These are phyloP conservation scores for Emergomyces pasteurianus DNA, from an alignment of 2,329 filamentous ascomycete genomes.

Conservation along the genomic window DNA sequence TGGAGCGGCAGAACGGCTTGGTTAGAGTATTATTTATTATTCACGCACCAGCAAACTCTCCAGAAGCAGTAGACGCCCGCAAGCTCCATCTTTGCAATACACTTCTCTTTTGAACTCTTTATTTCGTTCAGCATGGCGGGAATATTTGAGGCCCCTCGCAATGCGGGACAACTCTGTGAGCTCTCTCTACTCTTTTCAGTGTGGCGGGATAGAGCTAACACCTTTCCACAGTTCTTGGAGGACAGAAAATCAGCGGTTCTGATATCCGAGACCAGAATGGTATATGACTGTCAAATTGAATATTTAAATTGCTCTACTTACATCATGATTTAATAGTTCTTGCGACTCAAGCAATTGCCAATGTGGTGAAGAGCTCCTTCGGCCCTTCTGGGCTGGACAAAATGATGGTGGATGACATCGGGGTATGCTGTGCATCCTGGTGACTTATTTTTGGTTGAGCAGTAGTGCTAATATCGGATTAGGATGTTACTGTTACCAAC, in stretches of 20 bases:
- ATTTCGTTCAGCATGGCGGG: constrained; percentile 60
- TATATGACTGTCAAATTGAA: constrained; percentile 30
- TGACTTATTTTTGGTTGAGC: constrained; percentile 1
- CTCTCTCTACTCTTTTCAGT: constrained; percentile 9
- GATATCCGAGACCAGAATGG: constrained; percentile 97
- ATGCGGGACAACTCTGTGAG: constrained; percentile 77
- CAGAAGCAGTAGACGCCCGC: not conserved
- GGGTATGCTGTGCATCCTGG: constrained; percentile 43
- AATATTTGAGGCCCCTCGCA: constrained; percentile 90
- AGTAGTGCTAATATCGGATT: constrained; percentile 15
- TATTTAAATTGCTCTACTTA: constrained; percentile 3
- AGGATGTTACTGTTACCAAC: constrained; percentile 98
- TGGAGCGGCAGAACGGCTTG: constrained; percentile 27
- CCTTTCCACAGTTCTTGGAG: constrained; percentile 60
- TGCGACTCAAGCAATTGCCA: constrained; percentile 92
- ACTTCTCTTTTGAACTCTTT: not conserved
- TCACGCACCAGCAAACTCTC: constrained; percentile 5
- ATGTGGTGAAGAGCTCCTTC: constrained; percentile 98
- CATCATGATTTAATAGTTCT: constrained; percentile 47
- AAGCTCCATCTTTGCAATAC: not conserved
- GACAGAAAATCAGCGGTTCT: constrained; percentile 90
- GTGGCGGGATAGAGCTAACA: constrained; percentile 19
- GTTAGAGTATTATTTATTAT: constrained; percentile 20
- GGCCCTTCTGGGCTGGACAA: constrained; percentile 95
- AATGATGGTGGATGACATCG: constrained; percentile 99